These are phyloP conservation scores for Apophysomyces ossiformis DNA, from an alignment of 371 early-diverging fungal species.

Conservation along the genomic window DNA sequence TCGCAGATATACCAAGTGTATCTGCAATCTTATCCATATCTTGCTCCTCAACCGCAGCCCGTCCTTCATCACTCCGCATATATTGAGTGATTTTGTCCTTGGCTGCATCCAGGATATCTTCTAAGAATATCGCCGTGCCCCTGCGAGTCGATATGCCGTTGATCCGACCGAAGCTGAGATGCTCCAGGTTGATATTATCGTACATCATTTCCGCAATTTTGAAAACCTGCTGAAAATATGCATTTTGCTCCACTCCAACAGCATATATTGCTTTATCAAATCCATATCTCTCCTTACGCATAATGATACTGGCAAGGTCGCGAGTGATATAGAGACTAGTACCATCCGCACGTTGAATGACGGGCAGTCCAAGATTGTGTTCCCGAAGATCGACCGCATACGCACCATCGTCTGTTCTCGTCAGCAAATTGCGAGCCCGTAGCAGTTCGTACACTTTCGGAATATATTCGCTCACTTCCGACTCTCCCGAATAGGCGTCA, in stretches of 20 bases:
- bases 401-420: conserved; percentile 71
- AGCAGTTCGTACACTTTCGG: conserved; percentile 71
- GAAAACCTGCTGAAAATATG: conserved; percentile 94
- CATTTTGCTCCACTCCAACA: conserved; percentile 89
- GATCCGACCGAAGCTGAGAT: conserved; percentile 95
- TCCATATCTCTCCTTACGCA: conserved; percentile 77
- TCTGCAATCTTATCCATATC: conserved; percentile 67
- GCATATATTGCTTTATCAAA: conserved; percentile 93
- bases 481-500: conserved; percentile 97
- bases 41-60: conserved; percentile 4
- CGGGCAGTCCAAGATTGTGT: conserved; percentile 73
- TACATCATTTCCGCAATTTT: conserved; percentile 77
- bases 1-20: conserved; percentile 78
- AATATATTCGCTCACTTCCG: conserved; percentile 80
- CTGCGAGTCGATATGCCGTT: conserved; percentile 96
- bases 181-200: conserved; percentile 59
- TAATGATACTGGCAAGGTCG: conserved; percentile 92
- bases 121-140: conserved; percentile 95
- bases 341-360: conserved; percentile 90
- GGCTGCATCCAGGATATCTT: conserved; percentile 92
- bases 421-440: conserved; percentile 54
- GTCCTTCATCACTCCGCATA: conserved; percentile 13
- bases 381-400: conserved; percentile 73
- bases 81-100: conserved; percentile 54
- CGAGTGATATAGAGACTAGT: conserved; percentile 95